Conservation (phyloP, 164 flowering plant species). For the Pachysandra terminalis region DNA sequence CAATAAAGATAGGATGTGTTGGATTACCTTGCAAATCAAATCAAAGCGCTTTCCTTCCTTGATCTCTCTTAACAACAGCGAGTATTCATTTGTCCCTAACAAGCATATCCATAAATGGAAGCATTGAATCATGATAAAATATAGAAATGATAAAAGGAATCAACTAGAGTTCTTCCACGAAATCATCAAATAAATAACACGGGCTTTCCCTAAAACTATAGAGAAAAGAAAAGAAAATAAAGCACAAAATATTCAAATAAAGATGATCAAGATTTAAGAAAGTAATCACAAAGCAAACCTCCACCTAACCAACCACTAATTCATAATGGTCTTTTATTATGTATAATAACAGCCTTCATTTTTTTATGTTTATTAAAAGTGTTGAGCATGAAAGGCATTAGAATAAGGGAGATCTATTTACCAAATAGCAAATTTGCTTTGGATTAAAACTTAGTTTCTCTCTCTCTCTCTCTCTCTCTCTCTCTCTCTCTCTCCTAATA, state of each 20-base stretch:
- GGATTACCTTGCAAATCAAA: constrained; percentile 69
- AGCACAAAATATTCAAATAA: not conserved
- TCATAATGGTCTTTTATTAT: no score
- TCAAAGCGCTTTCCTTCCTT: constrained; percentile 31
- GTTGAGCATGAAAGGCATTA: no score
- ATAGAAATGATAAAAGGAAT: not conserved
- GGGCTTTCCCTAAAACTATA: not conserved
- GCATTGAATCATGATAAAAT: constrained; percentile 5
- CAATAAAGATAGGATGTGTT: not conserved
- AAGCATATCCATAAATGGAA: constrained; percentile 13
- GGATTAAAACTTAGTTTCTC: no score
- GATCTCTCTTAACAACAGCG: constrained; percentile 41
- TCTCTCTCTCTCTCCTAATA: no score
- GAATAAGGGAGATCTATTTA: no score
- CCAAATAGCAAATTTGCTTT: no score
- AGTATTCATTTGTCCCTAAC: constrained; percentile 34
- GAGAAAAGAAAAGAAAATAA: not conserved
- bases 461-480: no score
- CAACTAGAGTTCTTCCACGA: not conserved
- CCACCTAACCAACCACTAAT: no score
- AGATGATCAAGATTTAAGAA: not conserved
- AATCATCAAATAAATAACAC: not conserved
- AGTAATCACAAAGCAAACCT: no score
- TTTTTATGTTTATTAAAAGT: no score
- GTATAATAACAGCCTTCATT: no score